A percentile compares a stretch with the other conserved stretches of the same genome.
Conservation (phyloP, 1,284 basidiomycete genomes). For the Marasmius fiardii region DNA sequence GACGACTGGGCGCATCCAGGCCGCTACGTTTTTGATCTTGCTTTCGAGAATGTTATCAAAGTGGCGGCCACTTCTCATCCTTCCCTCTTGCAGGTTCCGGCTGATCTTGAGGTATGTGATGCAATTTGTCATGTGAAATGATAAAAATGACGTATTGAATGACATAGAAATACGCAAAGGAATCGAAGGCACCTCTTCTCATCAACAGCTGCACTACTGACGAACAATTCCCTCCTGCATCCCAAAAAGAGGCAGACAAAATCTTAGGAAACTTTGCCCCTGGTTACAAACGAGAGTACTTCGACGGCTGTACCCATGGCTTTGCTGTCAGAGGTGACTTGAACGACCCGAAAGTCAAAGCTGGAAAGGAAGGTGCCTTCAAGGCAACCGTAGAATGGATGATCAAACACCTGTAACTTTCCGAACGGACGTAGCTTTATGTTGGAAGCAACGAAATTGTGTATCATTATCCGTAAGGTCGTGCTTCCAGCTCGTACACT, state of each 20-base stretch:
- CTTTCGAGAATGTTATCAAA: conserved; percentile 55
- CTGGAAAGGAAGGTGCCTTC: conserved; percentile 62
- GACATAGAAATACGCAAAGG: conserved; percentile 43
- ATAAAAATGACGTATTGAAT: not conserved
- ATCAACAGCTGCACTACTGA: conserved; percentile 63
- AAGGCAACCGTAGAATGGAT: conserved; percentile 53
- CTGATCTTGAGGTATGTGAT: conserved; percentile 30
- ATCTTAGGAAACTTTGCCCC: conserved; percentile 54
- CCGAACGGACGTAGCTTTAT: too few relatives aligned
- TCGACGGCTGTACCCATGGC: conserved; percentile 55
- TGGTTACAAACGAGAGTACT: conserved; percentile 55
- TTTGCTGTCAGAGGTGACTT: conserved; percentile 58
- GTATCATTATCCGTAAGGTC: too few relatives aligned
- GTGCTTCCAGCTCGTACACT: too few relatives aligned
- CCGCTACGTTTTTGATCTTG: conserved; percentile 65
- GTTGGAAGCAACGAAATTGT: too few relatives aligned
- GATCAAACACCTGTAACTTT: conserved; percentile 27
- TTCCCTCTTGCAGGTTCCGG: conserved; percentile 60
- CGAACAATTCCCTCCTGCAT: conserved; percentile 43
- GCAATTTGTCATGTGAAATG: not conserved
- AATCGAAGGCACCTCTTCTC: conserved; percentile 52
- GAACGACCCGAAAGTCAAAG: conserved; percentile 41
- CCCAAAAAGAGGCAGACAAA: conserved; percentile 47
- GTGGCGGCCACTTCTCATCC: conserved; percentile 65
- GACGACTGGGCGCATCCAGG: conserved; percentile 25